These are phyloP conservation scores for Globisporangium barbulae DNA, from an alignment of 352 stramenopile species.

Conservation along the genomic window DNA sequence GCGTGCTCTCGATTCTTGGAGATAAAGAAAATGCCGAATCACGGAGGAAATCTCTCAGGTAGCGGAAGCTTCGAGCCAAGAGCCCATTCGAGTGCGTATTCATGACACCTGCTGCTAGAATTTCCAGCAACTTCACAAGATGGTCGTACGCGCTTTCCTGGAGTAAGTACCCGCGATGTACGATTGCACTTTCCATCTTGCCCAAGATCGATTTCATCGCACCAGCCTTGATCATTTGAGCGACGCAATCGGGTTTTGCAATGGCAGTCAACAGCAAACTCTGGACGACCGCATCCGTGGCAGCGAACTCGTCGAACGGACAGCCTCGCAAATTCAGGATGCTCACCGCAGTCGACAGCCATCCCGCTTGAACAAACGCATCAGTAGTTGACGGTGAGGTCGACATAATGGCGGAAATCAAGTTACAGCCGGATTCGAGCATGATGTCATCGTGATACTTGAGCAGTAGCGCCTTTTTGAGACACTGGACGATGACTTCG, in stretches of 20 bases:
- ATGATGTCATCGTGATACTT: constrained; percentile 11
- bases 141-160: background rate
- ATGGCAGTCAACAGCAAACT: background rate
- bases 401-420: constrained; percentile 10
- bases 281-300: background rate
- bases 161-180: background rate
- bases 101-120: background rate
- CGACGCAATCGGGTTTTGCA: background rate
- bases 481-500: constrained; percentile 22
- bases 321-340: background rate
- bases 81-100: background rate
- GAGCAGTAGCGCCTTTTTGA: constrained; percentile 20
- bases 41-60: constrained; percentile 3
- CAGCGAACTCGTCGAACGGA: background rate
- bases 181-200: constrained; percentile 8
- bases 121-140: constrained; percentile 1
- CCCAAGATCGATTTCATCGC: constrained; percentile 2
- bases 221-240: background rate
- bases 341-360: constrained; percentile 7
- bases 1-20: background rate
- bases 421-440: constrained; percentile 16
- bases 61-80: background rate
- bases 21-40: background rate
- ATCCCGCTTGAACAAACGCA: constrained; percentile 6
- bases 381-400: background rate